Evolutionary conservation across 768 basidiomycete species (phyloP).

Genomic region (Pholiota microspora): DNA sequence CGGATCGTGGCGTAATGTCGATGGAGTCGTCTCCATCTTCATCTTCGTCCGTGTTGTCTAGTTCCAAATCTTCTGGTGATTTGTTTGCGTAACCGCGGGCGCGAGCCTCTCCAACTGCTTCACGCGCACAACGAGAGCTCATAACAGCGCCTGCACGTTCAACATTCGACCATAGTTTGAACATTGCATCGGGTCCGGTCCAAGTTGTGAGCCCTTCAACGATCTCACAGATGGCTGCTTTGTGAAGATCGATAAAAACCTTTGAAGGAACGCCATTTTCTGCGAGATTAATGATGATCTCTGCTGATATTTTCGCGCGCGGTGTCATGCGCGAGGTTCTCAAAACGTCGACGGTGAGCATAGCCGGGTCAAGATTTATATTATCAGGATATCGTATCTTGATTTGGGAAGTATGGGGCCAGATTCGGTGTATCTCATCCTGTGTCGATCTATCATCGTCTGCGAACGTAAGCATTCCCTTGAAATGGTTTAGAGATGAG

Average conservation of each 20-base stretch:
- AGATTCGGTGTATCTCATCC: constrained; percentile 16
- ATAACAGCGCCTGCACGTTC: constrained; percentile 38
- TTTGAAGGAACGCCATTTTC: constrained; percentile 56
- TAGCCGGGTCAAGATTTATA: constrained; percentile 35
- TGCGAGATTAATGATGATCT: constrained; percentile 61
- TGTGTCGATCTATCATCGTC: constrained; percentile 16
- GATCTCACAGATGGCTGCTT: constrained; percentile 29
- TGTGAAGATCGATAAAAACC: constrained; percentile 39
- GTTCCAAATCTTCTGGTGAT: constrained; percentile 41
- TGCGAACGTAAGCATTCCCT: constrained; percentile 36
- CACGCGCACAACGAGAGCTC: constrained; percentile 32
- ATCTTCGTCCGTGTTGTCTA: constrained; percentile 34
- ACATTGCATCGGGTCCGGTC: constrained; percentile 43
- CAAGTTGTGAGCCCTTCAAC: constrained; percentile 41
- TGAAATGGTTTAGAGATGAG: constrained; percentile 9
- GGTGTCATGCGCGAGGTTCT: constrained; percentile 45
- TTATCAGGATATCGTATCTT: constrained; percentile 40
- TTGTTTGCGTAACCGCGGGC: constrained; percentile 39
- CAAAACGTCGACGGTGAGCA: constrained; percentile 50
- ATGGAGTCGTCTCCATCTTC: constrained; percentile 31
- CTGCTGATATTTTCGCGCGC: constrained; percentile 47
- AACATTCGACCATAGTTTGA: constrained; percentile 38
- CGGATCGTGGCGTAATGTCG: constrained; percentile 35
- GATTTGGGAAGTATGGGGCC: constrained; percentile 39
- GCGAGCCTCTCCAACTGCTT: constrained; percentile 37